Evolutionary conservation across 2,329 filamentous ascomycete genomes (phyloP), one percentile per base, ranked within the genome.

Genomic region (Paramyrothecium sp.): DNA sequence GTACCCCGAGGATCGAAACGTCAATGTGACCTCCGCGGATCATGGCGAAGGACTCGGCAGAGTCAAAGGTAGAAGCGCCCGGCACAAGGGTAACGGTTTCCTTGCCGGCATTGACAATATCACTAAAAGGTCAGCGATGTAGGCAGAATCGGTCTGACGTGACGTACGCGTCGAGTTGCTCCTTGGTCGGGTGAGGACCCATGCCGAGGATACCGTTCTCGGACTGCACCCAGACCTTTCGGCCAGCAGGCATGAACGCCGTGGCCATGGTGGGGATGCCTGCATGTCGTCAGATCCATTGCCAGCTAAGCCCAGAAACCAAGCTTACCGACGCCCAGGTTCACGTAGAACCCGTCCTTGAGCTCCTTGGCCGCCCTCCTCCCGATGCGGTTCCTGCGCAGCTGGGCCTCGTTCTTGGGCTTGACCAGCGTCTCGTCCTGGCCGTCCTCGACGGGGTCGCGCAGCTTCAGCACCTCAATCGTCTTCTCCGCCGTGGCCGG

Each of bases 181-280:
- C 86, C 60, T 86, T 83, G 1, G 85, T 86, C 0, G 91, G 91
- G 72, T 95, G 94, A 1, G 89, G 84, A 0, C 91, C 91, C 79
- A 96, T 92, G 47, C 91, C 91, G 1, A 96, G 73, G 57, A 96
- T 89, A 12, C 91, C 91, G 72, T 96, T 96, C 76, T 96, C 91
- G 0, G 88, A 91, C 71, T 96, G 91, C 48, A 96, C 82, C 85
- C 91, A 92, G 30, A 96, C 91, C 59, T 89, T 85, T 17, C 86
- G 81, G 53, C 83, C 83, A 0, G 82, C 72, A 2, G 89, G 85
- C 8, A 96, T 75, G 70, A 90, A 93, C 0, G 87, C 89, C 0
- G 91, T 90, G 1, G 91, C 90, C 19, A 95, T 79, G 13, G 91
- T 96, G 0, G 91, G 92, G 71, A 96, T 92, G 17, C 91, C 84